Evolutionary conservation across 805 yeast species (phyloP).

Genomic region (Yarrowia osloensis): DNA sequence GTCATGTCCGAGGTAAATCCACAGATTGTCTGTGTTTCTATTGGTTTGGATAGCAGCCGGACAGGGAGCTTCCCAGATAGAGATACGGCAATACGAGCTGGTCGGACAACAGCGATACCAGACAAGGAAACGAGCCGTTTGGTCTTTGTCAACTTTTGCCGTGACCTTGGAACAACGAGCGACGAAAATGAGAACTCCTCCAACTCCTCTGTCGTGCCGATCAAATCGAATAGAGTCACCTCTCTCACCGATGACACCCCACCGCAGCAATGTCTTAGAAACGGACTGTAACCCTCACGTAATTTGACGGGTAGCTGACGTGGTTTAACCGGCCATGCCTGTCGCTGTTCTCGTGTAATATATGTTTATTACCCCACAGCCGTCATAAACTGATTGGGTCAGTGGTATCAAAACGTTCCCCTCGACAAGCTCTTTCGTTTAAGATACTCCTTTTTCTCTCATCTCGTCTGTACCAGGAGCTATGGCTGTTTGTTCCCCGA

Average conservation of each 20-base stretch:
- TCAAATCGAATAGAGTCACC: neutral
- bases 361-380: neutral
- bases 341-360: neutral
- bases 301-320: neutral
- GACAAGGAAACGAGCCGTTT: no score
- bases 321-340: neutral
- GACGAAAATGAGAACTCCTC: no score
- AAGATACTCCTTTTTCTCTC: conserved; percentile 8
- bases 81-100: neutral
- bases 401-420: neutral
- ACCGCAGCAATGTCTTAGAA: neutral
- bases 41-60: neutral
- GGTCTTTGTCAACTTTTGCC: no score
- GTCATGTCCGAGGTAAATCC: conserved; percentile 2
- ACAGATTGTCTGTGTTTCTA: neutral
- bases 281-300: neutral
- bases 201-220: neutral
- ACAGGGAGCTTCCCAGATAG: neutral
- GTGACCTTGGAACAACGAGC: no score
- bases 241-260: neutral
- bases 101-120: no score
- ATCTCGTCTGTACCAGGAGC: neutral
- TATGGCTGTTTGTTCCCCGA: neutral
- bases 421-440: neutral
- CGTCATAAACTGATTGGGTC: neutral